phyloP scores from a whole-genome alignment of 2,329 filamentous ascomycete species.

The Colletotrichum echinochloae region DNA sequence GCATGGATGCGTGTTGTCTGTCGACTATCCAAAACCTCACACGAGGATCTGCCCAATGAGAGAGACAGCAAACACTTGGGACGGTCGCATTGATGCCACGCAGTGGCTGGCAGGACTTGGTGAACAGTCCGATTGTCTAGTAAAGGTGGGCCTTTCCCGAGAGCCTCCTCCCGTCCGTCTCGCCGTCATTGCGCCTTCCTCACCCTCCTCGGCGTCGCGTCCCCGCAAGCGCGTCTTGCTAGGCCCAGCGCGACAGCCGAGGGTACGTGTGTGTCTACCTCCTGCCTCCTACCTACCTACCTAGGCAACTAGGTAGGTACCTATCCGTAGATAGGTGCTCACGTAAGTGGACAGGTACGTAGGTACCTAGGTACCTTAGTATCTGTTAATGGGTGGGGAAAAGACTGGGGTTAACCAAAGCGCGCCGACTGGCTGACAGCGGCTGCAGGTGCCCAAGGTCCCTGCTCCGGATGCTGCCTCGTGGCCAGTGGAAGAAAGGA shows the following conservation, averaged over 20 bases:
- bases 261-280: not conserved
- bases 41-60: not conserved
- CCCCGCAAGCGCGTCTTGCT: conserved; percentile 7
- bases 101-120: conserved; percentile 18
- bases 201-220: not conserved
- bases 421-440: conserved; percentile 13
- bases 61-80: not conserved
- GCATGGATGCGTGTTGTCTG: not conserved
- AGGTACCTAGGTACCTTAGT: not conserved
- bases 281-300: no score
- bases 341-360: no score
- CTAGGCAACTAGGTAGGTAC: no score
- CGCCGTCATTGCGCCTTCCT: conserved; percentile 1
- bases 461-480: conserved; percentile 22
- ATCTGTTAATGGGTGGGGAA: not conserved
- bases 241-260: not conserved
- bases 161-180: not conserved
- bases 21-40: not conserved
- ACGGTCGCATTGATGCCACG: not conserved
- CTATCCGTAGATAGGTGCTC: no score
- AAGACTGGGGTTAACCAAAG: conserved; percentile 1
- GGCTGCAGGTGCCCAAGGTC: conserved; percentile 11
- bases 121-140: not conserved
- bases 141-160: not conserved
- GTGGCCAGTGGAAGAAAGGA: conserved; percentile 26